Evolutionary conservation across 768 basidiomycete genomes (phyloP).

Genomic region (Nidularia pulvinata): DNA sequence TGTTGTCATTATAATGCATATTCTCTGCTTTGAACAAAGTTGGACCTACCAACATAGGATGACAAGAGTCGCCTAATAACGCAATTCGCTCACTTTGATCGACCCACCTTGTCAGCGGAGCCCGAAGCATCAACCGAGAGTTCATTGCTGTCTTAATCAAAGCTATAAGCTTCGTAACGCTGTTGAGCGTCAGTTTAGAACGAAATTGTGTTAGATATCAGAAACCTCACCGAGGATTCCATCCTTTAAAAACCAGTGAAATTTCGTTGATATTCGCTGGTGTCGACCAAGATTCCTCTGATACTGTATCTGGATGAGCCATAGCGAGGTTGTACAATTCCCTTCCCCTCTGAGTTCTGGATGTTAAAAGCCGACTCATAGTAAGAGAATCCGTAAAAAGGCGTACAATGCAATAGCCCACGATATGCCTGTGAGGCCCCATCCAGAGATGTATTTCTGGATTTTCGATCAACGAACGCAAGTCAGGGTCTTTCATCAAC

Average conservation of each 20-base stretch:
- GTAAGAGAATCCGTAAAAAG: not conserved
- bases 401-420: conserved; percentile 34
- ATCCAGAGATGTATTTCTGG: conserved; percentile 62
- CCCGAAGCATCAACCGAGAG: conserved; percentile 14
- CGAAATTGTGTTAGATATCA: not conserved
- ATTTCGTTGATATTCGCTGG: conserved; percentile 43
- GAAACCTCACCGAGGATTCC: conserved; percentile 41
- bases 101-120: not conserved
- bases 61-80: not conserved
- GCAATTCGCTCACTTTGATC: not conserved
- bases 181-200: conserved; percentile 8
- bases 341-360: conserved; percentile 28
- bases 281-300: conserved; percentile 43
- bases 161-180: conserved; percentile 42
- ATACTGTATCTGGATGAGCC: conserved; percentile 32
- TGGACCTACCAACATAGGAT: conserved; percentile 1
- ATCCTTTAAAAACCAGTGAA: conserved; percentile 41
- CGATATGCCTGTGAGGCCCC: conserved; percentile 41
- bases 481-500: conserved; percentile 49
- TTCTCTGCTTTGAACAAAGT: not conserved
- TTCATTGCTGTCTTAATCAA: conserved; percentile 44
- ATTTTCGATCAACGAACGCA: conserved; percentile 46
- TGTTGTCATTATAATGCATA: not conserved
- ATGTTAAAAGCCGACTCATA: not conserved
- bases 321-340: conserved; percentile 46